Conservation (phyloP, 495 filamentous ascomycete species). For the Amniculicola lignicola region DNA sequence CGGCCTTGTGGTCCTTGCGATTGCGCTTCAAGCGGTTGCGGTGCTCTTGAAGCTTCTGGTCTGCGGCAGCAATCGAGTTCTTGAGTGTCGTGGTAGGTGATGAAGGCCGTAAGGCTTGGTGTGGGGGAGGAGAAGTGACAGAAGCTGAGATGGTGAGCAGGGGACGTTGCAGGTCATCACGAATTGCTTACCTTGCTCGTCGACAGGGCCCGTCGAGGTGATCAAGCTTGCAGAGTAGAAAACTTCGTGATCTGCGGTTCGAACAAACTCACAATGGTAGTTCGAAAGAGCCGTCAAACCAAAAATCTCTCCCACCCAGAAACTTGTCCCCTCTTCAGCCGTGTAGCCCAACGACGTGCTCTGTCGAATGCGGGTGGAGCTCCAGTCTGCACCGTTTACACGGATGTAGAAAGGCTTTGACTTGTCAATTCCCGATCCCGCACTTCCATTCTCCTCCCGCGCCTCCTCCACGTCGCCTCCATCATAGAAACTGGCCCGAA, state of each 20-base stretch:
- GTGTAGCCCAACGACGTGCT: conserved; percentile 46
- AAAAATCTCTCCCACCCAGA: conserved; percentile 81
- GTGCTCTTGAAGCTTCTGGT: conserved; percentile 73
- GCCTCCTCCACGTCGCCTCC: conserved; percentile 4
- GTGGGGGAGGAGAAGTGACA: conserved; percentile 55
- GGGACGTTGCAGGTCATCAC: background rate
- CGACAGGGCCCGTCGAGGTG: conserved; percentile 67
- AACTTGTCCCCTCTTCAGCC: conserved; percentile 53
- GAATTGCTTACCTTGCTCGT: conserved; percentile 56
- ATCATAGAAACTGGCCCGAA: conserved; percentile 47
- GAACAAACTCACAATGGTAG: conserved; percentile 81
- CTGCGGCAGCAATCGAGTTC: conserved; percentile 78
- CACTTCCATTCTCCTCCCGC: conserved; percentile 25
- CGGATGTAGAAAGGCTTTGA: conserved; percentile 80
- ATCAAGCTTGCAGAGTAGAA: conserved; percentile 77
- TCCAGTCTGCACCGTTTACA: conserved; percentile 86
- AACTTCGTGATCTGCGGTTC: conserved; percentile 66
- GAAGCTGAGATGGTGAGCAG: conserved; percentile 43
- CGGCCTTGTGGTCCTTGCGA: conserved; percentile 75
- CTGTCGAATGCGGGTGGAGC: conserved; percentile 65
- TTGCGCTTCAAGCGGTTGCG: conserved; percentile 69
- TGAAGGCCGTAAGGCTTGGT: conserved; percentile 61
- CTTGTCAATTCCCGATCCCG: conserved; percentile 50
- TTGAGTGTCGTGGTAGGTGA: conserved; percentile 88
- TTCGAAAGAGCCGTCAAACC: conserved; percentile 81